phyloP scores from a whole-genome alignment of 306 rosid genomes.

The Styphnolobium japonicum region DNA sequence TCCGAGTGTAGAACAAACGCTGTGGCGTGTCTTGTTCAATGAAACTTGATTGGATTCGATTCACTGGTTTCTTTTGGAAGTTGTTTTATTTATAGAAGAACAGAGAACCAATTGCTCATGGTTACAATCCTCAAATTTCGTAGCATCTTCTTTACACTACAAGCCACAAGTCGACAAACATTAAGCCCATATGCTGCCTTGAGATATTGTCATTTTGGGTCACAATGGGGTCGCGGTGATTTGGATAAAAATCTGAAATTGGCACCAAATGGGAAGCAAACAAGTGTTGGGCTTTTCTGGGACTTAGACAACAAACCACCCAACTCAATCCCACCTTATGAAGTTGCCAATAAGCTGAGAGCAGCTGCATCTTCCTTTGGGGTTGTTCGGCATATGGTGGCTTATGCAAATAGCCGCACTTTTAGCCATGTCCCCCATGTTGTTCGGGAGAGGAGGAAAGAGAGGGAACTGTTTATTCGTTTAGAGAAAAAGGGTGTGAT shows the following conservation, averaged over 20 bases:
- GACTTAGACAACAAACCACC: slow-evolving; percentile 87
- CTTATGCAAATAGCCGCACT: slow-evolving; percentile 63
- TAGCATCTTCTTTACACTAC: slow-evolving; percentile 11
- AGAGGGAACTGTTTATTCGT: slow-evolving; percentile 41
- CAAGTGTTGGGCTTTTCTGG: slow-evolving; percentile 76
- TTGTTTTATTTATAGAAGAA: neutral
- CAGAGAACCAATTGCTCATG: slow-evolving; percentile 23
- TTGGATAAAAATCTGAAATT: slow-evolving; percentile 5
- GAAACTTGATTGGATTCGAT: neutral
- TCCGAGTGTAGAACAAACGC: neutral
- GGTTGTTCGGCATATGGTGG: slow-evolving; percentile 58
- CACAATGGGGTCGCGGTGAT: slow-evolving; percentile 13
- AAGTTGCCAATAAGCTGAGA: slow-evolving; percentile 72
- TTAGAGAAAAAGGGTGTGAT: slow-evolving; percentile 57
- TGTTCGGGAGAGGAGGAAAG: slow-evolving; percentile 52
- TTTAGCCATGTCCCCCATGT: slow-evolving; percentile 51
- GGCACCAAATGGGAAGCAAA: slow-evolving; percentile 20
- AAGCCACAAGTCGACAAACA: neutral
- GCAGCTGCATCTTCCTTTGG: slow-evolving; percentile 68
- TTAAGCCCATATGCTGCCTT: neutral
- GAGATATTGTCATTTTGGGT: slow-evolving; percentile 30
- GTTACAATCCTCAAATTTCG: slow-evolving; percentile 33
- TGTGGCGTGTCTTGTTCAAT: neutral
- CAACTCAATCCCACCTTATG: slow-evolving; percentile 58
- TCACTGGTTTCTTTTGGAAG: neutral